Conservation (phyloP, 257 asterid genomes). For the Scutellaria baicalensis region DNA sequence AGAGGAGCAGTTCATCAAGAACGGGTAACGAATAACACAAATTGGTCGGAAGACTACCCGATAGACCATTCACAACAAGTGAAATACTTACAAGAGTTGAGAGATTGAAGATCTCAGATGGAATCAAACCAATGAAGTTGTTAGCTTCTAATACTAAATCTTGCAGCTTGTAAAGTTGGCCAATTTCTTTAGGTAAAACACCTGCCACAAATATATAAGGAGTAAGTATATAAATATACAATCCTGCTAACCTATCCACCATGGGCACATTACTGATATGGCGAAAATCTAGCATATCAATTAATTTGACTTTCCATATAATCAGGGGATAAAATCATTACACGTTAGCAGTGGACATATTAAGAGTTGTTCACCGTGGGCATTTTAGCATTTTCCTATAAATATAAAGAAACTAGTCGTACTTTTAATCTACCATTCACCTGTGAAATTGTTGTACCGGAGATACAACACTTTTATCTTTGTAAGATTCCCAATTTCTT, state of each 20-base stretch:
- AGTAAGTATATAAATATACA: too few species aligned
- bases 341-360: too few species aligned
- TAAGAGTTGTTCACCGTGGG: too few species aligned
- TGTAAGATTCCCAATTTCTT: neutral
- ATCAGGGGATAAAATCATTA: too few species aligned
- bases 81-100: slow-evolving; percentile 1
- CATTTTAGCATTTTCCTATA: too few species aligned
- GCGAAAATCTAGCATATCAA: too few species aligned
- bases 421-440: neutral
- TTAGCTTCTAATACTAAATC: fast-evolving
- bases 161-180: slow-evolving; percentile 12
- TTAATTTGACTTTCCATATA: too few species aligned
- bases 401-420: too few species aligned
- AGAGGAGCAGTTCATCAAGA: neutral
- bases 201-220: too few species aligned
- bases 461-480: neutral
- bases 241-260: too few species aligned
- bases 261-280: too few species aligned
- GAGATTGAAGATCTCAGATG: slow-evolving; percentile 18
- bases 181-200: slow-evolving; percentile 11
- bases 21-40: neutral
- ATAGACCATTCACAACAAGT: neutral
- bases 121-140: slow-evolving; percentile 14
- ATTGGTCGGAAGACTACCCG: slow-evolving; percentile 18
- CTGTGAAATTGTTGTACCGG: neutral